These are phyloP conservation scores for Aspergillus chevalieri DNA, from an alignment of 2,329 filamentous ascomycete genomes.

Conservation along the genomic window DNA sequence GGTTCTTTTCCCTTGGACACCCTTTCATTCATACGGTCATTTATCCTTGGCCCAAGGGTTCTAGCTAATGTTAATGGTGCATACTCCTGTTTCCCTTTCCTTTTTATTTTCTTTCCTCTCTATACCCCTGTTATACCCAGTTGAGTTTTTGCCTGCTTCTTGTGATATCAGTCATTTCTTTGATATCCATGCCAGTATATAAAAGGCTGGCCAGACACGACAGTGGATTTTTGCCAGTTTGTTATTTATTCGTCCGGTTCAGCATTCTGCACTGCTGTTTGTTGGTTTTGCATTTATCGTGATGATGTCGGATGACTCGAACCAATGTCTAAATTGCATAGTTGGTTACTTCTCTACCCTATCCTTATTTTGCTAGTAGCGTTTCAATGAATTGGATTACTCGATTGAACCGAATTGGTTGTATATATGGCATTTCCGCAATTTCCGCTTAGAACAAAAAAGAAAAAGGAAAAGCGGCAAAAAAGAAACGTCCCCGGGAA, in stretches of 20 bases:
- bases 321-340: no score
- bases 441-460: no score
- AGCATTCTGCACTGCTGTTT: neutral
- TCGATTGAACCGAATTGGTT: no score
- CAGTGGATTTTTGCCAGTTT: conserved; percentile 1
- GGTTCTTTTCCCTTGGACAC: neutral
- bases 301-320: no score
- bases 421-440: no score
- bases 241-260: no score
- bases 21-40: conserved; percentile 8
- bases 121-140: conserved; percentile 34
- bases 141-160: conserved; percentile 8
- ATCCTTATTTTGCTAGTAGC: no score
- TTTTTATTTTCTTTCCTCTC: conserved; percentile 12
- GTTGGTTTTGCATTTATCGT: neutral
- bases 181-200: conserved; percentile 12
- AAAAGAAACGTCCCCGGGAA: neutral
- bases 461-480: neutral
- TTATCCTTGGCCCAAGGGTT: conserved; percentile 11
- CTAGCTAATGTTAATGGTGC: conserved; percentile 27
- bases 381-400: no score
- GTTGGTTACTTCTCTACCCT: no score
- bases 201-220: conserved; percentile 14
- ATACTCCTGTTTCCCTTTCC: conserved; percentile 1
- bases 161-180: neutral